Evolutionary conservation across 257 asterid species (phyloP), one percentile per base, ranked within the genome.

Genomic region (Petrea volubilis): DNA sequence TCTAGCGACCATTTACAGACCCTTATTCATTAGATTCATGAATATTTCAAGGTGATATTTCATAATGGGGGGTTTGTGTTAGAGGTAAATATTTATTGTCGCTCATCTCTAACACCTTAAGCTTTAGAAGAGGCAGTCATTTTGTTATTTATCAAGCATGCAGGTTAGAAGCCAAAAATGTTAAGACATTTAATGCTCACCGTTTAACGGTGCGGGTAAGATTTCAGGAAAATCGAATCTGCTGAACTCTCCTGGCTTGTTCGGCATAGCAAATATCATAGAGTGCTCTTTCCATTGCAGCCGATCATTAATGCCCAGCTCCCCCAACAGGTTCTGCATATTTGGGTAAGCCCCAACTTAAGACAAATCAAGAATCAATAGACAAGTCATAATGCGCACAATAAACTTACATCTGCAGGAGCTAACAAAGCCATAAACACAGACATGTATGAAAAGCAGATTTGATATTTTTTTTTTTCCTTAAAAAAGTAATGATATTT

Each of bases 321-420:
- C 98, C n/a, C 99, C 96, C 63, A 95, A 95, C 68, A 95, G 87
- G 84, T 90, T 95, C 96, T 95, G 99, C 29, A 95, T 40, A 85
- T 95, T 95, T 72, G 99, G 99, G 96, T 95, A 92, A 21, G 99
- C 99, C 88, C 99, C 99, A 76, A 95, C 99, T 95, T 77, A 56
- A 75, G 60, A 65, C 65, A 83, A 84, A 84, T 62, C 80, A 79
- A 86, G 75, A 60, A 82, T 75, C 83, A 82, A 78, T 71, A 31
- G 44, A 44, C 40, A 72, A 68, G 78, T 80, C 76, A 70, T 69
- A 36, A 15, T 40, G 34, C 63, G 70, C 67, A 73, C 34, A 21
- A 56, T 12, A 36, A 33, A 28, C 60, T 6, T 12, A 46, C 52
- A 70, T 23, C 28, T 27, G 13, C n/a, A 69, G 29, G 33, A 67